Evolutionary conservation across 768 basidiomycete genomes (phyloP), one percentile per base, ranked within the genome.

Genomic region (Cytidiella melzeri): DNA sequence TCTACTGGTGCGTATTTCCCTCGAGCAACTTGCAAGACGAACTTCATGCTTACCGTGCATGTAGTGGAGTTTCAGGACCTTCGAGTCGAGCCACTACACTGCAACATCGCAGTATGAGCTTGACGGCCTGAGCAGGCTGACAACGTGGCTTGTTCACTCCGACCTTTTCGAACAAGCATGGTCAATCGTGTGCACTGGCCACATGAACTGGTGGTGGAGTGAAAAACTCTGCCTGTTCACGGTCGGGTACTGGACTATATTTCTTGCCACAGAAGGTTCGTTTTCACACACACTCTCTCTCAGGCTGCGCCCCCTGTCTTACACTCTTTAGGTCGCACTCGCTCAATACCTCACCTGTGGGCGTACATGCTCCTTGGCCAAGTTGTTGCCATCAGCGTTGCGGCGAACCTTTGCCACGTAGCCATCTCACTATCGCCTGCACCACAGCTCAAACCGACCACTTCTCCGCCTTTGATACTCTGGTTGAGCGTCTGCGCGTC

Each of bases 291-390:
- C 15, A 3, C 3, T 27, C 25, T n/a, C 5, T 4, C 5, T 12
- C 12, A 1, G 25, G 2, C 3, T 4, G 10, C 12, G 25, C 27
- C 25, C 28, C 26, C 3, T 37, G 9, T 15, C 18, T 7, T 23
- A 7, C 10, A 18, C 9, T 34, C 15, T 41, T 15, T 45, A 70
- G 76, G 75, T 0, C 59, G 66, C 34, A 61, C 66, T 19, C 57
- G 69, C 38, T 48, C 64, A 13, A 67, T 85, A 51, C 74, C 71
- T 55, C 68, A 76, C 52, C 43, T 76, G 0, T 83, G 80, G 80
- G 81, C 77, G 1, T 86, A 83, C 64, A 83, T 86, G 80, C 67
- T 87, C 28, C 71, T 88, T 7, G 85, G 83, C 4, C 83, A 87
- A 62, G 56, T 86, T 19, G 83, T 88, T 47, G 83, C 85, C 26